Conservation (phyloP, 2,329 filamentous ascomycete genomes). For the Verticillium nubilum region DNA sequence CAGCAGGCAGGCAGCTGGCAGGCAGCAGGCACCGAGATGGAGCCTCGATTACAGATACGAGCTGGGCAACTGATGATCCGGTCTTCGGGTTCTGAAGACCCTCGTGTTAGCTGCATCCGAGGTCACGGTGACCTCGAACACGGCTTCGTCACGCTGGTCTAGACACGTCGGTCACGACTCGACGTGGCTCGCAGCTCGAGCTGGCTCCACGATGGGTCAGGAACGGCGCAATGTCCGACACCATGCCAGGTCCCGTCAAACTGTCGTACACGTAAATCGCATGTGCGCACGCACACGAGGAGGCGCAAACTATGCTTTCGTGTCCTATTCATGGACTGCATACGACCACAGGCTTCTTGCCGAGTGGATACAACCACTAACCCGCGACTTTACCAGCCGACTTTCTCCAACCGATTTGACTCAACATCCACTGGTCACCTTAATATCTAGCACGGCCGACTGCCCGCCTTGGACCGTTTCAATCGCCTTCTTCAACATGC, state of each 20-base stretch:
- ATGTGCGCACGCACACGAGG: background rate
- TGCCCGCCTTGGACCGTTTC: slow-evolving; percentile 43
- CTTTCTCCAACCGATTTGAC: background rate
- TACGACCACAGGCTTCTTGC: background rate
- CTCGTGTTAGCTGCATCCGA: background rate
- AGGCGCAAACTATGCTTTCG: background rate
- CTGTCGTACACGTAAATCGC: background rate
- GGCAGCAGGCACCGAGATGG: background rate
- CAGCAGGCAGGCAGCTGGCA: no score
- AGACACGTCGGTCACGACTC: background rate
- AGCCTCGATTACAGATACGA: background rate
- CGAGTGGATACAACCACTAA: background rate
- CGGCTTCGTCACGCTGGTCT: background rate
- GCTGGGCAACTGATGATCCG: background rate
- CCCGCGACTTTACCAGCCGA: background rate
- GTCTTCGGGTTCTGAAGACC: background rate
- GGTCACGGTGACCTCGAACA: background rate
- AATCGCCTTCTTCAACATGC: slow-evolving; percentile 42
- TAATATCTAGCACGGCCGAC: slow-evolving; percentile 48
- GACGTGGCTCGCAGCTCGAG: background rate
- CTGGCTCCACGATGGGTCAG: background rate
- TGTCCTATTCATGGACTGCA: background rate
- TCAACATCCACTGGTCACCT: slow-evolving; percentile 40
- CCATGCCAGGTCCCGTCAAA: background rate
- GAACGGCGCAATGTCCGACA: background rate